Evolutionary conservation across 306 rosid genomes (phyloP).

Genomic region (Corylus avellana): DNA sequence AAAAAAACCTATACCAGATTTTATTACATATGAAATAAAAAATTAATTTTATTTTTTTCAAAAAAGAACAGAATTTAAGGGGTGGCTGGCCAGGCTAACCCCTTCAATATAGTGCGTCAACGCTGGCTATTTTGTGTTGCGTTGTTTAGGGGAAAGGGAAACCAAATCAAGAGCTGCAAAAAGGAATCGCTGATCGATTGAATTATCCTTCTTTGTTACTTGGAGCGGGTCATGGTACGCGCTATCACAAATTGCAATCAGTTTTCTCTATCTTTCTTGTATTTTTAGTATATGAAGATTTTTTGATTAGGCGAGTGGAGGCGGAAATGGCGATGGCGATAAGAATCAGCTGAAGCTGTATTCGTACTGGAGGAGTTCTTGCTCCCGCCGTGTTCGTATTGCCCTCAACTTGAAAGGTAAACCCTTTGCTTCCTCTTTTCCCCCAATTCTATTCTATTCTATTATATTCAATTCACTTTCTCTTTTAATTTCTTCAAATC

Average conservation of each 20-base stretch:
- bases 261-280: neutral
- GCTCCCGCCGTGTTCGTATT: constrained; percentile 47
- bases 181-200: neutral
- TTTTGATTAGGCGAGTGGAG: neutral
- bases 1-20: no score
- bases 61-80: no score
- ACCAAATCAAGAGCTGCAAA: neutral
- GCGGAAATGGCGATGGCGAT: neutral
- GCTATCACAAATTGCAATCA: neutral
- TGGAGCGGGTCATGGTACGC: neutral
- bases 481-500: neutral
- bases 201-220: neutral
- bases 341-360: constrained; percentile 38
- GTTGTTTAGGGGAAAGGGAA: neutral
- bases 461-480: neutral
- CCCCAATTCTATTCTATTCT: no score
- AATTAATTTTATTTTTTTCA: no score
- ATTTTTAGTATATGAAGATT: neutral
- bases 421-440: no score
- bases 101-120: neutral
- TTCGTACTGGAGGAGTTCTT: constrained; percentile 46
- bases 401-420: constrained; percentile 73
- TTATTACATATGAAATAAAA: no score
- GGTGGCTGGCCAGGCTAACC: no score
- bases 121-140: neutral